Conservation (phyloP, 495 filamentous ascomycete genomes). For the Lasiosphaeria miniovina region DNA sequence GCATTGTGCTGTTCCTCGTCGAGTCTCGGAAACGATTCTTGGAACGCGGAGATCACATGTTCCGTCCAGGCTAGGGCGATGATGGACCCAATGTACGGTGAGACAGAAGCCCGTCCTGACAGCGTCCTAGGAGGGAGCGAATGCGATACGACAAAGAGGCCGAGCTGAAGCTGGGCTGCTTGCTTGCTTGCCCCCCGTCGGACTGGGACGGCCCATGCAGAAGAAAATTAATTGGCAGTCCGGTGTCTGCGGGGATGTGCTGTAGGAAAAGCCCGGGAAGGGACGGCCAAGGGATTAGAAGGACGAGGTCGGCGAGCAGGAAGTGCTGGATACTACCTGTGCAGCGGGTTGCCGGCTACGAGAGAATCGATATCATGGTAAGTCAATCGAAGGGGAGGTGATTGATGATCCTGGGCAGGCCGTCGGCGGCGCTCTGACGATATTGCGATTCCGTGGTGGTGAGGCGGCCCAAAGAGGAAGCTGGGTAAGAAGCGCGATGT, state of each 20-base stretch:
- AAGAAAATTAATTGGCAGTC: conserved; percentile 1
- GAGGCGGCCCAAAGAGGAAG: conserved; percentile 27
- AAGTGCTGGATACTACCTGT: too few relatives aligned
- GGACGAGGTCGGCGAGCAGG: not conserved
- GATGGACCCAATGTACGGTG: too few relatives aligned
- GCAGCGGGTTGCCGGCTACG: too few relatives aligned
- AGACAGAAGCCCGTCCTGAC: not conserved
- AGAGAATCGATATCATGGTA: too few relatives aligned
- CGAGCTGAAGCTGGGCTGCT: not conserved
- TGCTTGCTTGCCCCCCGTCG: not conserved
- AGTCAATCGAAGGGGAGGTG: too few relatives aligned
- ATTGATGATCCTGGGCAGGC: not conserved
- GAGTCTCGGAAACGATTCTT: not conserved
- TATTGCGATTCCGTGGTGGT: not conserved
- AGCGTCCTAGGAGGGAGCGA: not conserved
- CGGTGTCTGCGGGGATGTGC: not conserved
- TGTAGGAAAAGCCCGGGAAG: too few relatives aligned
- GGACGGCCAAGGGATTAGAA: too few relatives aligned
- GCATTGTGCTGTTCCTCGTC: not conserved
- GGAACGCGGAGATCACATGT: conserved; percentile 1
- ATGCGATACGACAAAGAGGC: too few relatives aligned
- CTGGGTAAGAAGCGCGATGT: conserved; percentile 20
- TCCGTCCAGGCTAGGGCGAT: not conserved
- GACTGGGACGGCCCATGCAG: not conserved
- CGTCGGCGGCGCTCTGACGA: conserved; percentile 15